These are phyloP conservation scores for Salix koriyanagi DNA, from an alignment of 345 rosid species.

Conservation along the genomic window DNA sequence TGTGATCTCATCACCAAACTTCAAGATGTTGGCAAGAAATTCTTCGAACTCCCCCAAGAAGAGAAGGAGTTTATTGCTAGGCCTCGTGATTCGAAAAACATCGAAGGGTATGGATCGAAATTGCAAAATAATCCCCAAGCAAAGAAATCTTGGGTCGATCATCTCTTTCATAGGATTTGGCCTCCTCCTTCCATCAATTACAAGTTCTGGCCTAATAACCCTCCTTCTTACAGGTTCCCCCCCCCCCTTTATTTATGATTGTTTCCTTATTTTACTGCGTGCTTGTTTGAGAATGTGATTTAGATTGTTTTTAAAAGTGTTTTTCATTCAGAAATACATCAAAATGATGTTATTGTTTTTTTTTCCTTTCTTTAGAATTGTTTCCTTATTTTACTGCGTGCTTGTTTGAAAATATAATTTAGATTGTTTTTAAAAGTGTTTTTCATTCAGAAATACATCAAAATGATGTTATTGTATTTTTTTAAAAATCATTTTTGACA, in stretches of 20 bases:
- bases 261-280: too few species aligned
- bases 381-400: too few species aligned
- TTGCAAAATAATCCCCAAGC: conserved; percentile 48
- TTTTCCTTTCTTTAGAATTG: too few species aligned
- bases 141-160: conserved; percentile 76
- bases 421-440: too few species aligned
- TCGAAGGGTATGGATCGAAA: conserved; percentile 55
- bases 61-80: not conserved
- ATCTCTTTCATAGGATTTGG: conserved; percentile 77
- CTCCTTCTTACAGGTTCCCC: conserved; percentile 69
- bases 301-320: too few species aligned
- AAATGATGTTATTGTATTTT: too few species aligned
- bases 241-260: too few species aligned
- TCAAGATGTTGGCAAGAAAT: not conserved
- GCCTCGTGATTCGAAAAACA: not conserved
- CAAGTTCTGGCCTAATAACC: conserved; percentile 68
- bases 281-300: too few species aligned
- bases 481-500: too few species aligned
- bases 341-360: conserved; percentile 25
- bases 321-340: too few species aligned
- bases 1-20: not conserved
- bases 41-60: not conserved
- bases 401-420: too few species aligned
- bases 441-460: too few species aligned
- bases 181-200: conserved; percentile 57